These are phyloP conservation scores for Cladosporium sp. DNA, from an alignment of 2,329 filamentous ascomycete species.

Conservation along the genomic window DNA sequence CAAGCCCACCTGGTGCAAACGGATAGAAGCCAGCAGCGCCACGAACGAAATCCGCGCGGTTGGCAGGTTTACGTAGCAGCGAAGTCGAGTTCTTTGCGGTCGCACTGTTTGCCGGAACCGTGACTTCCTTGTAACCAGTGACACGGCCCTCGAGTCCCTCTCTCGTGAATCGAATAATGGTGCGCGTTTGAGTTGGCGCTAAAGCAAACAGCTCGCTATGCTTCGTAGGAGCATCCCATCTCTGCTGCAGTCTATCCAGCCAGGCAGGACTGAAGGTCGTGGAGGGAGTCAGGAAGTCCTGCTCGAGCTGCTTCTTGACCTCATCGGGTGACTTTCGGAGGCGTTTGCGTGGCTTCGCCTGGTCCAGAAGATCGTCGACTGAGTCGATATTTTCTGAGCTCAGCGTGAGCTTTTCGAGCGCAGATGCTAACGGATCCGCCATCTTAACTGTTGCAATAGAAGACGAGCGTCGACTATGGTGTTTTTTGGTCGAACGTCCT, in stretches of 20 bases:
- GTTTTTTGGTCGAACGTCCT: background rate
- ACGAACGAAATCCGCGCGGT: slow-evolving; percentile 83
- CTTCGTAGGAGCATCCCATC: slow-evolving; percentile 79
- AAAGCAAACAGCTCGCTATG: slow-evolving; percentile 81
- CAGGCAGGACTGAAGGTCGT: slow-evolving; percentile 75
- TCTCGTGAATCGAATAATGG: slow-evolving; percentile 86
- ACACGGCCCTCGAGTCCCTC: slow-evolving; percentile 90
- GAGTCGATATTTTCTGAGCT: slow-evolving; percentile 21
- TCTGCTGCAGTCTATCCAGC: slow-evolving; percentile 83
- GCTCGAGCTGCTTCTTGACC: slow-evolving; percentile 67
- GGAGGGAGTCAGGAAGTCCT: slow-evolving; percentile 74
- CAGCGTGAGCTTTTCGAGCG: slow-evolving; percentile 51
- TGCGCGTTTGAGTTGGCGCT: slow-evolving; percentile 86
- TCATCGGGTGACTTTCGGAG: slow-evolving; percentile 54
- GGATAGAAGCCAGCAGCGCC: slow-evolving; percentile 92
- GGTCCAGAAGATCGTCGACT: slow-evolving; percentile 59
- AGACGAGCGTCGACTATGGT: background rate
- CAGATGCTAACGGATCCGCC: slow-evolving; percentile 38
- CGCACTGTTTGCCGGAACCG: slow-evolving; percentile 79
- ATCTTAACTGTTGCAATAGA: slow-evolving; percentile 6
- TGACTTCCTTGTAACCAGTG: slow-evolving; percentile 90
- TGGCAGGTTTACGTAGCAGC: slow-evolving; percentile 77
- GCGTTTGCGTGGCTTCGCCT: slow-evolving; percentile 50
- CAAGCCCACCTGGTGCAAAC: slow-evolving; percentile 85
- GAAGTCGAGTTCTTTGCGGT: slow-evolving; percentile 96